Base-by-base conservation (phyloP, 2,329 filamentous ascomycete genomes). In the Endothia cerciana region DNA sequence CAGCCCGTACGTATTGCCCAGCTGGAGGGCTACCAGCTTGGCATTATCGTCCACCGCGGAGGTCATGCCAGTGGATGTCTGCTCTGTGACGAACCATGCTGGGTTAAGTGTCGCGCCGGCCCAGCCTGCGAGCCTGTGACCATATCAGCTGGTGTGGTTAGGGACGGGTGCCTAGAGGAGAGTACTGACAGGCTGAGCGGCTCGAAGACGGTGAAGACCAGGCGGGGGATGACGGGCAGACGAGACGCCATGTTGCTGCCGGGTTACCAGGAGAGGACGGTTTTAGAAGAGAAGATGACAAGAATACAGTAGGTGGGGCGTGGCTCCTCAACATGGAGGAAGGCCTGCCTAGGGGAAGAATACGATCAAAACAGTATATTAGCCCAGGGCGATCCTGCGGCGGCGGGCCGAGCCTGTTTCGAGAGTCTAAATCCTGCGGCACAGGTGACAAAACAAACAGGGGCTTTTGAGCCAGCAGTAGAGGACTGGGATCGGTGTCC, bases 1-100 rank as follows among this genome's bases (percentile, higher is more conserved):
- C 15, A 92, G 81, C 0, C 89, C 82, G 71, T 92, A 92, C 25
- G 88, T 75, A 71, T 93, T 93, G 55, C 88, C 89, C 19, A 93
- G 81, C 77, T 93, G 89, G 71, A 85, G 82, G 56, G 87, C 85
- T 36, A 91, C 77, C n/a, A 89, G 79, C 51, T 84, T 80, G 68
- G 81, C 81, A 70, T 82, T 80, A 59, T 79, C 78, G 56, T 81
- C 80, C 36, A 77, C 73, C 28, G 75, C 71, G 15, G 78, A 63
- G 11, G 76, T 71, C 56, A 74, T 71, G 33, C 75, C 69, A 28
- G 74, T 71, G 6, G 85, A 82, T 47, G 87, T 81, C 74, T 92
- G 89, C 71, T 88, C 83, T 25, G 80, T 77, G 67, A 90, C 83
- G 75, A 92, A 92, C 81, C 84, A 87, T 61, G 83, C 78, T 13